Conservation (phyloP, 805 yeast species). For the Monosporozyma aquatica region DNA sequence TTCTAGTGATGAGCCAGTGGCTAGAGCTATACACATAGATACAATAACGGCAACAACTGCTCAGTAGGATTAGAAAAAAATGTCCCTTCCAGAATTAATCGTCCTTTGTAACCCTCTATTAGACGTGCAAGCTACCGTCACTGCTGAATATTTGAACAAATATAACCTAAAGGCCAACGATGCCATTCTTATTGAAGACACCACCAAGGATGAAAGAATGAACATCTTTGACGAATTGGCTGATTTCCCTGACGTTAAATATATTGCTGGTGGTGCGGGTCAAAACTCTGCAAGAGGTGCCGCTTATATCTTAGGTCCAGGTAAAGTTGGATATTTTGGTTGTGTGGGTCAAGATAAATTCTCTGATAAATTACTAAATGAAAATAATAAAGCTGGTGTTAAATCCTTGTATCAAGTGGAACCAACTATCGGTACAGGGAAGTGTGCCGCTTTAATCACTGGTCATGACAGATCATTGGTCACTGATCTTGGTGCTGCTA, state of each 20-base stretch:
- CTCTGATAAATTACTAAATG: conserved; percentile 69
- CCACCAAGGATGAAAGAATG: conserved; percentile 68
- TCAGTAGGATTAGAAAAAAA: background rate
- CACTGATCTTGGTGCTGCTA: conserved; percentile 96
- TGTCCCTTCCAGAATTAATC: conserved; percentile 37
- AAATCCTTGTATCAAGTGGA: conserved; percentile 77
- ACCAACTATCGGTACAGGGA: conserved; percentile 76
- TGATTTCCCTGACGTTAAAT: conserved; percentile 46
- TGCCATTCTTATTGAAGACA: conserved; percentile 60
- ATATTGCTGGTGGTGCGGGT: conserved; percentile 98
- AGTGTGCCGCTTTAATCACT: conserved; percentile 91
- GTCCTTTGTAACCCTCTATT: conserved; percentile 90
- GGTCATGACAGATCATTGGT: conserved; percentile 86
- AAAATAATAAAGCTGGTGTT: conserved; percentile 84
- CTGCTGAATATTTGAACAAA: conserved; percentile 58
- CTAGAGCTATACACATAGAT: too few relatives aligned
- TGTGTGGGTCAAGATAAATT: conserved; percentile 91
- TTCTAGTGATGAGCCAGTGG: too few relatives aligned
- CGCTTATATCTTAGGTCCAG: conserved; percentile 74
- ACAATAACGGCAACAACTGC: too few relatives aligned
- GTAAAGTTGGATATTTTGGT: conserved; percentile 88
- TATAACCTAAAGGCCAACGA: conserved; percentile 84
- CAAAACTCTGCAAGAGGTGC: conserved; percentile 99
- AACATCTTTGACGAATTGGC: conserved; percentile 79
- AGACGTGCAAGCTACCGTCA: conserved; percentile 76